These are phyloP conservation scores for Setomelanomma holmii DNA, from an alignment of 2,329 filamentous ascomycete genomes.

Conservation along the genomic window DNA sequence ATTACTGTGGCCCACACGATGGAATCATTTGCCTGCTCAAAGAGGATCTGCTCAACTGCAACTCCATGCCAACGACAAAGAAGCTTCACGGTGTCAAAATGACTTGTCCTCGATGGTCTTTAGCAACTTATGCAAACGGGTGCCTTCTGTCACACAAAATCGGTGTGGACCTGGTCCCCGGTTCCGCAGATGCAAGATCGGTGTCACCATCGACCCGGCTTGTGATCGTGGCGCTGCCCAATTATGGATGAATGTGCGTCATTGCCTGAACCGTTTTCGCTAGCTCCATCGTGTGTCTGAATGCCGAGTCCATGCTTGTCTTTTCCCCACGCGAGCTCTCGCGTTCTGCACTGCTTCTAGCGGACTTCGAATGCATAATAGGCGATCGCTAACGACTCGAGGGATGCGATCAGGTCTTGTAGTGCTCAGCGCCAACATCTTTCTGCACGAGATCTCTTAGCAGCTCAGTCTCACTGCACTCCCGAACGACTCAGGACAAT, in stretches of 20 bases:
- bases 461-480: too few relatives aligned
- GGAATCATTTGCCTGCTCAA: too few relatives aligned
- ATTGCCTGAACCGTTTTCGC: slow-evolving; percentile 31
- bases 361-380: slow-evolving; percentile 9
- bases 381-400: slow-evolving; percentile 22
- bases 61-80: neutral
- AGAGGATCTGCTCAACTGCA: neutral
- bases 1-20: too few relatives aligned
- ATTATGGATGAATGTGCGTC: slow-evolving; percentile 41
- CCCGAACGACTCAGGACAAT: too few relatives aligned
- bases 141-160: slow-evolving; percentile 42
- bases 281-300: slow-evolving; percentile 20
- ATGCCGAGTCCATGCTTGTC: slow-evolving; percentile 33
- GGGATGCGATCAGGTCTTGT: too few relatives aligned
- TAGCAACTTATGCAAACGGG: slow-evolving; percentile 16
- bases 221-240: slow-evolving; percentile 37
- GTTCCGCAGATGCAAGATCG: slow-evolving; percentile 49
- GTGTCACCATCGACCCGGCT: slow-evolving; percentile 37
- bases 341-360: slow-evolving; percentile 26
- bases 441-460: too few relatives aligned
- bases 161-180: slow-evolving; percentile 43
- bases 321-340: slow-evolving; percentile 36
- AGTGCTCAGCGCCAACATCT: too few relatives aligned
- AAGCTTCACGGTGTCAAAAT: slow-evolving; percentile 5
- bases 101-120: slow-evolving; percentile 16